A percentile compares a stretch with the other conserved stretches of the same genome.
phyloP scores from a whole-genome alignment of 2,329 filamentous ascomycete species.

The Aspergillus proliferans region DNA sequence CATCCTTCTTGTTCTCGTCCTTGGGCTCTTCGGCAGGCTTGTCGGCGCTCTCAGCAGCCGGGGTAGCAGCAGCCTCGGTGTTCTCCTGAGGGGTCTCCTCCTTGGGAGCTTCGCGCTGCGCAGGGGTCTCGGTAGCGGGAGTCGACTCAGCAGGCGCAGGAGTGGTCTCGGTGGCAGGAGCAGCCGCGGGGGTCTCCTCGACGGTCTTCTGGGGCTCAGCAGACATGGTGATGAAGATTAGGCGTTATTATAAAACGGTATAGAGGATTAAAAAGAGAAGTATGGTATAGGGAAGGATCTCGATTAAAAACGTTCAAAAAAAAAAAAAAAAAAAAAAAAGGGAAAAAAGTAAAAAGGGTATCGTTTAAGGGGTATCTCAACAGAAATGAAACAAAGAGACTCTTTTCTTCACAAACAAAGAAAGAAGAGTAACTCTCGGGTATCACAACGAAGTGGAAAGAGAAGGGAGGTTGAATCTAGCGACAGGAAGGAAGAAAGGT shows the following conservation, averaged over 20 bases:
- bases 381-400: slow-evolving; percentile 25
- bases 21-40: slow-evolving; percentile 32
- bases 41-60: slow-evolving; percentile 30
- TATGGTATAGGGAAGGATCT: not conserved
- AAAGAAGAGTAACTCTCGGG: slow-evolving; percentile 31
- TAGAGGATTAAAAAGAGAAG: slow-evolving; percentile 1
- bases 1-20: slow-evolving; percentile 31
- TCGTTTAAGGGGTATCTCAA: slow-evolving; percentile 27
- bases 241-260: slow-evolving; percentile 10
- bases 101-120: slow-evolving; percentile 23
- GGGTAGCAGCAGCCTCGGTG: slow-evolving; percentile 30
- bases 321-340: not conserved
- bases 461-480: slow-evolving; percentile 9
- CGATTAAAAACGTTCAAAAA: not conserved
- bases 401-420: slow-evolving; percentile 8
- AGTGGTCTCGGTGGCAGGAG: slow-evolving; percentile 31
- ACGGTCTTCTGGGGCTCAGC: slow-evolving; percentile 58
- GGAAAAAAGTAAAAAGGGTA: not conserved
- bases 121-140: slow-evolving; percentile 39
- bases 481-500: slow-evolving; percentile 17
- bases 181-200: slow-evolving; percentile 49
- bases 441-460: slow-evolving; percentile 29
- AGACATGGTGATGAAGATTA: slow-evolving; percentile 54
- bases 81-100: slow-evolving; percentile 27
- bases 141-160: slow-evolving; percentile 29